Evolutionary conservation across 106 monocot species (phyloP).

Genomic region (Acanthochlamys bracteata): DNA sequence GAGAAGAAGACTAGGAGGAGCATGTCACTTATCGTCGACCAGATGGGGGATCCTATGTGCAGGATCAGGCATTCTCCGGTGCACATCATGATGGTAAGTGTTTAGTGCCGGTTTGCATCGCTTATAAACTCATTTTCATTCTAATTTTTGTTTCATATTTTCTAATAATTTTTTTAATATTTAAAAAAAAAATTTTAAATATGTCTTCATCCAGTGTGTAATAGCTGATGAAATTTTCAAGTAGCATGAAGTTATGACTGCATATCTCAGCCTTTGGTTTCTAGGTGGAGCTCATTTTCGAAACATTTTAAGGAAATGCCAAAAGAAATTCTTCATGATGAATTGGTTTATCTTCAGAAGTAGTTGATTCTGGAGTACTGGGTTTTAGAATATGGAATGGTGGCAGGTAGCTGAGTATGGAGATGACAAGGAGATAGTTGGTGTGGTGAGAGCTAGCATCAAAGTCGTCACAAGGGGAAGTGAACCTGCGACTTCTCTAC

Average conservation of each 20-base stretch:
- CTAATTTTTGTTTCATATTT: too few relatives aligned
- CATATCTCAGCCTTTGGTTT: too few relatives aligned
- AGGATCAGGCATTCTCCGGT: constrained; percentile 42
- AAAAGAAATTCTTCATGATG: too few relatives aligned
- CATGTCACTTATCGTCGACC: constrained; percentile 31
- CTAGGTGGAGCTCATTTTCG: background rate
- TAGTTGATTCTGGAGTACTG: too few relatives aligned
- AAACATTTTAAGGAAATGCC: too few relatives aligned
- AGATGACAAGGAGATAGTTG: constrained; percentile 42
- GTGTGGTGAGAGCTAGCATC: constrained; percentile 34
- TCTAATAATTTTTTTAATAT: too few relatives aligned
- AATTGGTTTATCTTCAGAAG: too few relatives aligned
- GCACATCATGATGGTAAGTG: constrained; percentile 53
- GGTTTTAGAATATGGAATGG: background rate
- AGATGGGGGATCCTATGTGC: constrained; percentile 45
- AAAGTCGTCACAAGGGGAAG: constrained; percentile 34
- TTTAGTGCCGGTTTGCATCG: too few relatives aligned
- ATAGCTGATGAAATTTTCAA: background rate
- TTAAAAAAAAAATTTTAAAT: background rate
- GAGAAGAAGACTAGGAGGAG: constrained; percentile 20
- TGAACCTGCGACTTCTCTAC: background rate
- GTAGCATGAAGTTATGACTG: background rate
- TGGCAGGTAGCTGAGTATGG: constrained; percentile 57
- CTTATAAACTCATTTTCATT: too few relatives aligned
- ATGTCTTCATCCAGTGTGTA: background rate